Percentiles rank a stretch among this genome's conserved stretches.
phyloP scores from a whole-genome alignment of 106 monocot species.

The Posidonia australis region DNA sequence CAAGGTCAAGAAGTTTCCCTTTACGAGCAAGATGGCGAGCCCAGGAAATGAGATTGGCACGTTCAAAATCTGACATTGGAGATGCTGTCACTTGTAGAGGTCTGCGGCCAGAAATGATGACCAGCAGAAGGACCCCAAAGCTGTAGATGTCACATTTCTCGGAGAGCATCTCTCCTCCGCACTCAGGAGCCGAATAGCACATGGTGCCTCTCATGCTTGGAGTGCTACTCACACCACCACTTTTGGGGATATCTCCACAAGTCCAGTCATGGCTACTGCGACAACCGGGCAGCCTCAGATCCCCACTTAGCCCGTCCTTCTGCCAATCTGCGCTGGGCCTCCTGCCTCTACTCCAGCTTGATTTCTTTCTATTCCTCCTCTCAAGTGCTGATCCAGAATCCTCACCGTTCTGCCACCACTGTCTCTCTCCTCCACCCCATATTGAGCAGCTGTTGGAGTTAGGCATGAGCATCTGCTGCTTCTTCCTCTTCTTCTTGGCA shows the following conservation, averaged over 20 bases:
- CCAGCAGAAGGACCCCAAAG: constrained; percentile 83
- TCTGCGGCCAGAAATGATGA: constrained; percentile 78
- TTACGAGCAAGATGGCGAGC: constrained; percentile 61
- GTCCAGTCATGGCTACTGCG: constrained; percentile 51
- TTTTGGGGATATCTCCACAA: constrained; percentile 63
- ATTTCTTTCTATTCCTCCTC: constrained; percentile 26
- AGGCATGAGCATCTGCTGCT: constrained; percentile 14
- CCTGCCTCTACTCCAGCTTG: constrained; percentile 28
- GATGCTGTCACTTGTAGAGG: constrained; percentile 80
- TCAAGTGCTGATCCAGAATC: constrained; percentile 8
- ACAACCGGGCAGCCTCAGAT: constrained; percentile 5
- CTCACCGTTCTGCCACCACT: constrained; percentile 61
- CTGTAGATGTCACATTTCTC: constrained; percentile 97
- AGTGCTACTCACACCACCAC: constrained; percentile 67
- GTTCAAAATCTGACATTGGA: constrained; percentile 85
- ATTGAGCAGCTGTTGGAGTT: constrained; percentile 18
- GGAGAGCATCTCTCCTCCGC: constrained; percentile 53
- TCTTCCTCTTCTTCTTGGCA: constrained; percentile 49
- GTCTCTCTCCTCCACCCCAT: constrained; percentile 10
- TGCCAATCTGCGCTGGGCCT: constrained; percentile 36
- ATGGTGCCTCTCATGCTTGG: constrained; percentile 97
- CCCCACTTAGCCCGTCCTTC: constrained; percentile 27
- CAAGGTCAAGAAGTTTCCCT: constrained; percentile 63
- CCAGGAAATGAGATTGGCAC: constrained; percentile 92
- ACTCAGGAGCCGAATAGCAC: constrained; percentile 90